These are phyloP conservation scores for Leccinellum rugosiceps DNA, from an alignment of 768 basidiomycete genomes.

Conservation along the genomic window DNA sequence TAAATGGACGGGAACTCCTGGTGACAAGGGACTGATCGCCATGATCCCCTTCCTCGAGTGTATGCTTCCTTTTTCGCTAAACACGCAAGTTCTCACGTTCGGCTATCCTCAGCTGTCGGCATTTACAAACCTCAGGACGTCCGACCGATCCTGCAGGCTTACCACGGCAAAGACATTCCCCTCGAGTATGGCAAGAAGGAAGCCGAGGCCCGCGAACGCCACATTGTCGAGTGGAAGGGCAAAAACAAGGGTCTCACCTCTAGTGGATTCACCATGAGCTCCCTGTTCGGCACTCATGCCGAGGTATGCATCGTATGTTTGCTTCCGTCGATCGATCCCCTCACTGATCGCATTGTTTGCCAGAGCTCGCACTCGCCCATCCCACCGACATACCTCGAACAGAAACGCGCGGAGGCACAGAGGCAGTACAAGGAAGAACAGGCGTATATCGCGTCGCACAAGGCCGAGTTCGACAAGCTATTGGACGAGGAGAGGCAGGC, in stretches of 20 bases:
- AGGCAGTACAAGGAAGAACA: conserved; percentile 50
- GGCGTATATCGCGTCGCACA: conserved; percentile 49
- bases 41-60: conserved; percentile 98
- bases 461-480: conserved; percentile 45
- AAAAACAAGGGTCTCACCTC: conserved; percentile 37
- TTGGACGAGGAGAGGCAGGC: conserved; percentile 52
- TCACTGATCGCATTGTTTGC: background rate
- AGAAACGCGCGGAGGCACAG: conserved; percentile 50
- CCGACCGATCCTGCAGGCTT: conserved; percentile 80
- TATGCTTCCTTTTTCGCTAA: conserved; percentile 24
- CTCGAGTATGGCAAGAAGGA: conserved; percentile 88
- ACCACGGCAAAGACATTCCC: conserved; percentile 85
- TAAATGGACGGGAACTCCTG: conserved; percentile 80
- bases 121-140: conserved; percentile 89
- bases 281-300: conserved; percentile 37
- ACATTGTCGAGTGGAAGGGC: conserved; percentile 78
- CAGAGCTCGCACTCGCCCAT: conserved; percentile 31
- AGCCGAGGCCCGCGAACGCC: conserved; percentile 71
- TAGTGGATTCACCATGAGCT: conserved; percentile 43
- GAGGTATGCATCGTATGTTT: conserved; percentile 24
- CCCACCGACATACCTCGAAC: conserved; percentile 51
- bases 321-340: background rate
- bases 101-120: conserved; percentile 64
- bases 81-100: background rate
- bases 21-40: conserved; percentile 77